These are phyloP conservation scores for Didymella segeticola DNA, from an alignment of 2,329 filamentous ascomycete species.

Conservation along the genomic window DNA sequence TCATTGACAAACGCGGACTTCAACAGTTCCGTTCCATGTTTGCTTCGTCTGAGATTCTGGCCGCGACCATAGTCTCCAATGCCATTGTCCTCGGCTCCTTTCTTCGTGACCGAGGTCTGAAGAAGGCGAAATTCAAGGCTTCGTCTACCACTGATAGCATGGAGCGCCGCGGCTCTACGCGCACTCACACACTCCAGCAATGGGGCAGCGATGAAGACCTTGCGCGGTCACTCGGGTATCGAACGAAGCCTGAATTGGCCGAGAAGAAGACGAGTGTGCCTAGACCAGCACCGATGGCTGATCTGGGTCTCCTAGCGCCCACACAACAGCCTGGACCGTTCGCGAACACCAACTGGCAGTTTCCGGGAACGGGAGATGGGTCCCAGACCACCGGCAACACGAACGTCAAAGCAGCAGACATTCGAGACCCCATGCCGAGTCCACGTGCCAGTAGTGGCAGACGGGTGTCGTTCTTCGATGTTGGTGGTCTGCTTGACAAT, in stretches of 20 bases:
- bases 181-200: conserved; percentile 69
- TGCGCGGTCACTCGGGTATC: conserved; percentile 78
- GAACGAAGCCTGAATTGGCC: conserved; percentile 62
- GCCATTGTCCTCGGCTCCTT: conserved; percentile 91
- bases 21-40: conserved; percentile 90
- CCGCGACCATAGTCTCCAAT: conserved; percentile 86
- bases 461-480: conserved; percentile 82
- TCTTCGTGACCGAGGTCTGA: conserved; percentile 85
- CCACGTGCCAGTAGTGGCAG: conserved; percentile 53
- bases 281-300: conserved; percentile 47
- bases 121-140: conserved; percentile 79
- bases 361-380: conserved; percentile 32
- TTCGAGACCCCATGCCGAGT: conserved; percentile 47
- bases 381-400: conserved; percentile 32
- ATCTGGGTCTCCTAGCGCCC: conserved; percentile 36
- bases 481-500: conserved; percentile 75
- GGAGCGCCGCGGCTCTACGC: conserved; percentile 64
- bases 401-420: conserved; percentile 28
- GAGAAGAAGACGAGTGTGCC: conserved; percentile 51
- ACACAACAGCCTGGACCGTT: conserved; percentile 33
- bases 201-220: conserved; percentile 94
- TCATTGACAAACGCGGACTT: conserved; percentile 71
- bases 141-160: conserved; percentile 60
- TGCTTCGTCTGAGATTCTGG: conserved; percentile 88
- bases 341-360: conserved; percentile 43